These are phyloP conservation scores for Candida boleticola DNA, from an alignment of 805 yeast species.

Conservation along the genomic window DNA sequence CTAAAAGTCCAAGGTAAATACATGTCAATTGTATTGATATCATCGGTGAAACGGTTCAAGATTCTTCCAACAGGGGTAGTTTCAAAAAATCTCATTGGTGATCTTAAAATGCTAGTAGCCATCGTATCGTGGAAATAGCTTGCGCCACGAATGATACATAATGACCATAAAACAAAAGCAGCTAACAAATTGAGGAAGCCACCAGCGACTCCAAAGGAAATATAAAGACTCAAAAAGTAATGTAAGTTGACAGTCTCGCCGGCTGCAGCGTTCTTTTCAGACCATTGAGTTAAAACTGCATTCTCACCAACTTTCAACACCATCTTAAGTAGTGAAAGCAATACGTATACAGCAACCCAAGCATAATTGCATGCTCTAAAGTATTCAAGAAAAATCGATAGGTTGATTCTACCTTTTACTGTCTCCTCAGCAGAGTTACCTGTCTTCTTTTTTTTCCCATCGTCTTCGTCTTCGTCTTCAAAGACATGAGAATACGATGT, in stretches of 20 bases:
- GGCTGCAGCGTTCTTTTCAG: constrained; percentile 25
- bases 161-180: constrained; percentile 30
- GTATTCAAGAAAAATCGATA: constrained; percentile 26
- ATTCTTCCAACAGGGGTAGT: constrained; percentile 42
- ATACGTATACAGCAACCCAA: constrained; percentile 22
- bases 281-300: constrained; percentile 34
- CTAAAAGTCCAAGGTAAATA: constrained; percentile 31
- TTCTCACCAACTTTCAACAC: constrained; percentile 20
- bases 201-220: constrained; percentile 26
- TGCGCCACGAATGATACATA: constrained; percentile 29
- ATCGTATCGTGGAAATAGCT: constrained; percentile 34
- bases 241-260: constrained; percentile 24
- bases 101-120: constrained; percentile 32
- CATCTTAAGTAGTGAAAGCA: constrained; percentile 19
- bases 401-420: constrained; percentile 27
- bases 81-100: constrained; percentile 44
- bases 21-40: constrained; percentile 31
- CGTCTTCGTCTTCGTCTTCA: constrained; percentile 25
- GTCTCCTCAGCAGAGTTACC: constrained; percentile 30
- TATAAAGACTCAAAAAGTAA: constrained; percentile 24
- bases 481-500: constrained; percentile 34
- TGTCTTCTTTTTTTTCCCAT: constrained; percentile 22
- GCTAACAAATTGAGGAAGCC: constrained; percentile 25
- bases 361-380: constrained; percentile 31
- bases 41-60: constrained; percentile 39